Base-by-base conservation (phyloP, 2,329 filamentous ascomycete species). In the Talaromyces sp. region DNA sequence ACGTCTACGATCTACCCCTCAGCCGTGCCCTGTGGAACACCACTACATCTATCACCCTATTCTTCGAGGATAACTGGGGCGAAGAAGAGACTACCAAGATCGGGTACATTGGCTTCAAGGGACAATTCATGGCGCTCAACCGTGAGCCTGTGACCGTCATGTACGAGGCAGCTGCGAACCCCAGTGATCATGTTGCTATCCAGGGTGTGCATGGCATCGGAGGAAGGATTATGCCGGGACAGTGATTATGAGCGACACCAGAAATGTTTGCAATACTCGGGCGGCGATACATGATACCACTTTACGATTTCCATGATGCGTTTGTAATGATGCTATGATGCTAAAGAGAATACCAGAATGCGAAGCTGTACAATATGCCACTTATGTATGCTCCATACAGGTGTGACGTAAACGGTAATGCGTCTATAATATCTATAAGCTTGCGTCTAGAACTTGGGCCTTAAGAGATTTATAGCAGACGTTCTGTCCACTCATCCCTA, bases 91-190 rank as follows among this genome's bases (percentile, higher is more conserved):
- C 90, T 64, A 94, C 91, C 53, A 85, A 88, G 58, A 77, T 98
- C 1, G 88, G 84, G 68, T 99, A 97, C 79, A 69, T 98, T 65
- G 95, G 91, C 0, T 98, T 99, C 82, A 93, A 92, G 79, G 95
- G 95, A 27, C 92, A 97, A 79, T 98, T 92, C 84, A 95, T 95
- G 86, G 88, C 89, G 75, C 79, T 96, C 73, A 95, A 90, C 56
- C 85, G 90, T 64, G 92, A 94, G 75, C 93, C 95, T 0, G 82
- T 90, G 6, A 92, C 90, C 70, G 94, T 98, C 71, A 73, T 97
- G 67, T 99, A 98, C 78, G 95, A 99, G 84, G 91, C 93, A 19
- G 94, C 94, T 29, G 90, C 95, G 40, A 97, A 97, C 77, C 95
- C 94, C 13, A 86, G 82, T 56, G 95, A 99, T 80, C 95, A 99